phyloP scores from a whole-genome alignment of 768 basidiomycete species.

The Cyclocybe aegerita region DNA sequence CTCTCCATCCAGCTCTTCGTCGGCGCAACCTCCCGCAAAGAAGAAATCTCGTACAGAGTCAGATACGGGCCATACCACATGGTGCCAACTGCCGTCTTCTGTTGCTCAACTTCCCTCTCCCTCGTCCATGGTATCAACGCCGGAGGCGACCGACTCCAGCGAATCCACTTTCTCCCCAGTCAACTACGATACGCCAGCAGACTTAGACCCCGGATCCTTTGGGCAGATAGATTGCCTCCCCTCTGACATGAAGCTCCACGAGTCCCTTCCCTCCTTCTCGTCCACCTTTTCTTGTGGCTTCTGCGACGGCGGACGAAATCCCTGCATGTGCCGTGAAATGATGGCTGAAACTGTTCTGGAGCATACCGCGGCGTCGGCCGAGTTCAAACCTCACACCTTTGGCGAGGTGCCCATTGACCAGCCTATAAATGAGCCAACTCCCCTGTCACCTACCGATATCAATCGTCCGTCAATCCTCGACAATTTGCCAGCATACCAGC shows the following conservation, averaged over 20 bases:
- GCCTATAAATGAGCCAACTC: not conserved
- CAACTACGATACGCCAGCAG: conserved; percentile 31
- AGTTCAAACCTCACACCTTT: conserved; percentile 3
- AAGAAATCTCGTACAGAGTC: conserved; percentile 27
- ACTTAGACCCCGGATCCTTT: conserved; percentile 22
- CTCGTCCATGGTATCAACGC: conserved; percentile 52
- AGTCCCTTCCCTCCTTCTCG: conserved; percentile 31
- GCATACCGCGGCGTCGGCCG: not conserved
- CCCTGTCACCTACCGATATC: not conserved
- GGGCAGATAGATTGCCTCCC: conserved; percentile 31
- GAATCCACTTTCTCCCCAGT: conserved; percentile 32
- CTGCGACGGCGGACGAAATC: conserved; percentile 58
- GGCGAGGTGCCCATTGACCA: not conserved
- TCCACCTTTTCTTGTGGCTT: conserved; percentile 69
- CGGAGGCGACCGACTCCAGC: conserved; percentile 36
- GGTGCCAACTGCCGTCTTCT: conserved; percentile 26
- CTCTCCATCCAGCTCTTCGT: conserved; percentile 24
- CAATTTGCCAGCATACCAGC: conserved; percentile 76
- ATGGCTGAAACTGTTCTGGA: conserved; percentile 44
- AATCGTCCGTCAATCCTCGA: conserved; percentile 61
- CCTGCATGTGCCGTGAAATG: conserved; percentile 79
- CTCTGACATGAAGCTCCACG: conserved; percentile 22
- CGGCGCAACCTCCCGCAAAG: conserved; percentile 9
- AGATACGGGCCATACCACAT: conserved; percentile 22
- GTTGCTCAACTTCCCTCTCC: conserved; percentile 41